Conservation (phyloP, 2,329 filamentous ascomycete genomes). For the Phialophora verrucosa region DNA sequence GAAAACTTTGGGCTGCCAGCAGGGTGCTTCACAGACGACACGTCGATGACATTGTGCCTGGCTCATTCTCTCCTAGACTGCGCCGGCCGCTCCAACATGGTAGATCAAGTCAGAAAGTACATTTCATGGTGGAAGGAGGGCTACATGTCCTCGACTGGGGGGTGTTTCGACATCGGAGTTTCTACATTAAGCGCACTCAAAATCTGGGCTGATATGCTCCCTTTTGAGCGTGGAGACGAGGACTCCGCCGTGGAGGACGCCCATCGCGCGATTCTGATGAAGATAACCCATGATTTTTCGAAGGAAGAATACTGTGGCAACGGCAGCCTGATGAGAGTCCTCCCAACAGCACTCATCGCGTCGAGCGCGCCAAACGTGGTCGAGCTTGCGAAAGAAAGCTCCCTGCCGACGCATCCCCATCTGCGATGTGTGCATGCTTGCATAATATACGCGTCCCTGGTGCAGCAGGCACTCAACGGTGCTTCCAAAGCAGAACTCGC, state of each 20-base stretch:
- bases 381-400: constrained; percentile 39
- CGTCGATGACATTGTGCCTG: constrained; percentile 52
- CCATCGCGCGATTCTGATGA: constrained; percentile 9
- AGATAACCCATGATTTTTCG: constrained; percentile 25
- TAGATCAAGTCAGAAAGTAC: constrained; percentile 46
- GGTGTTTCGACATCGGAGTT: constrained; percentile 50
- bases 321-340: constrained; percentile 52
- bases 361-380: constrained; percentile 36
- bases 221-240: background rate
- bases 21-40: constrained; percentile 54
- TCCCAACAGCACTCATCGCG: constrained; percentile 47
- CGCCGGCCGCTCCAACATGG: constrained; percentile 39
- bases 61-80: constrained; percentile 47
- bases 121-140: constrained; percentile 47
- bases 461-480: constrained; percentile 43
- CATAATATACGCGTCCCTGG: constrained; percentile 46
- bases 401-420: constrained; percentile 49
- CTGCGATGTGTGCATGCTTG: constrained; percentile 49
- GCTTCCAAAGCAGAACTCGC: constrained; percentile 40
- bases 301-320: constrained; percentile 45
- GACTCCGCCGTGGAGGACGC: constrained; percentile 7
- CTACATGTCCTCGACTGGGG: constrained; percentile 46
- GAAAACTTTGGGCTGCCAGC: constrained; percentile 46
- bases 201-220: constrained; percentile 42
- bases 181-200: constrained; percentile 44